Base-by-base conservation (phyloP, 305 asterid genomes). In the Caryopteris hybrid region DNA sequence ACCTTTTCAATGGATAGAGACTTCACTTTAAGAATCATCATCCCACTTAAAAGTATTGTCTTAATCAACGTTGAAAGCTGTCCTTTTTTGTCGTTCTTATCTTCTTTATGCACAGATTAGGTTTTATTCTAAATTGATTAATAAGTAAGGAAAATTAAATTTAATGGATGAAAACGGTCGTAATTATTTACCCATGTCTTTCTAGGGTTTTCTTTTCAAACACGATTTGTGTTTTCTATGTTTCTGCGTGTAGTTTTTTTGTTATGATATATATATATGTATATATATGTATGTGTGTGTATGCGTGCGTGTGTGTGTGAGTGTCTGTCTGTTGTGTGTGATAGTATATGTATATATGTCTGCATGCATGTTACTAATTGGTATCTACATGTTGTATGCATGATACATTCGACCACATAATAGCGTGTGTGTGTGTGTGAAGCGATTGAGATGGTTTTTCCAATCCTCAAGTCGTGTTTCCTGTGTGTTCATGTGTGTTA, bases 11-110 rank as follows among this genome's bases (percentile, higher is more conserved):
- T 51, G 74, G 68, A 69, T 20, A 58, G 17, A 36, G 74, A 69
- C 52, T 58, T 45, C 34, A 27, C 68, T 64, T 63, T 38, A 46
- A 47, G 31, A 20, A 42, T 59, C 53, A 21, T 60, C 59, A 13
- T 50, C 61, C 68, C 53, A 61, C 79, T 39, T 38, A 3, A 69
- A 27, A 21, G 76, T 69, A 53, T 6, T 66, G 80, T 80, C 85
- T 62, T 74, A 36, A 66, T 76, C 81, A 70, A 43, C 64, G 22
- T 71, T 75, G 66, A 27, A 46, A 66, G 43, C 16, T 65, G 76
- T 64, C 45, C 66, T 42, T 41, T 41, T 29, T 72, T 69, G 41
- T 33, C 75, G 69, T 38, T 73, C 64, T 39, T 66, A 76, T 68
- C 81, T 48, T 75, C 52, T 62, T 20, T 66, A 67, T 31, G 13